A percentile compares a stretch with the other conserved stretches of the same genome.
Evolutionary conservation across 331 rosid species (phyloP).

Genomic region (Rosa hybrid): DNA sequence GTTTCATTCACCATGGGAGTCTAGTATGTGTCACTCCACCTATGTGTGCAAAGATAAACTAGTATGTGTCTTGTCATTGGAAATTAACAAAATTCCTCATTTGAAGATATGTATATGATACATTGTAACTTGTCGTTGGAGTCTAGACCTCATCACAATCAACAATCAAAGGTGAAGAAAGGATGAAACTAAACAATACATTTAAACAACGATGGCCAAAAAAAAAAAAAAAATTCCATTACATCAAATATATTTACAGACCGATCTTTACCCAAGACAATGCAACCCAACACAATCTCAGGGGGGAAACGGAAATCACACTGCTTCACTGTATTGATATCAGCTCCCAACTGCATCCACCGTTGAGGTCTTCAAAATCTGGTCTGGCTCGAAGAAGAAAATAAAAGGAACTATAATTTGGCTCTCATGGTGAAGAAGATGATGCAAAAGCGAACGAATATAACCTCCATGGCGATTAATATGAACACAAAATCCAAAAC

Average conservation of each 20-base stretch:
- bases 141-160: conserved; percentile 62
- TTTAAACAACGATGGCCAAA: conserved; percentile 4
- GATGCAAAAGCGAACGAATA: background rate
- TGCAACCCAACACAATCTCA: conserved; percentile 35
- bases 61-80: background rate
- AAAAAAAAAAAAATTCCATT: background rate
- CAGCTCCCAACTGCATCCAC: conserved; percentile 82
- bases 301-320: background rate
- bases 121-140: conserved; percentile 25
- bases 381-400: conserved; percentile 1
- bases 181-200: conserved; percentile 58
- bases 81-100: conserved; percentile 46
- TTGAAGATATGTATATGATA: conserved; percentile 40
- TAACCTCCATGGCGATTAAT: background rate
- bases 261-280: conserved; percentile 25
- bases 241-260: conserved; percentile 54
- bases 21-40: background rate
- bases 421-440: background rate
- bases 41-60: background rate
- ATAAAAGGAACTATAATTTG: background rate
- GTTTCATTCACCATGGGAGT: background rate
- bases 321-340: conserved; percentile 28
- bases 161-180: conserved; percentile 40
- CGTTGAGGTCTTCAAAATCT: conserved; percentile 46
- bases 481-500: background rate